Evolutionary conservation across 2,329 filamentous ascomycete species (phyloP), one percentile per base, ranked within the genome.

Genomic region (Alternaria gansuensis): DNA sequence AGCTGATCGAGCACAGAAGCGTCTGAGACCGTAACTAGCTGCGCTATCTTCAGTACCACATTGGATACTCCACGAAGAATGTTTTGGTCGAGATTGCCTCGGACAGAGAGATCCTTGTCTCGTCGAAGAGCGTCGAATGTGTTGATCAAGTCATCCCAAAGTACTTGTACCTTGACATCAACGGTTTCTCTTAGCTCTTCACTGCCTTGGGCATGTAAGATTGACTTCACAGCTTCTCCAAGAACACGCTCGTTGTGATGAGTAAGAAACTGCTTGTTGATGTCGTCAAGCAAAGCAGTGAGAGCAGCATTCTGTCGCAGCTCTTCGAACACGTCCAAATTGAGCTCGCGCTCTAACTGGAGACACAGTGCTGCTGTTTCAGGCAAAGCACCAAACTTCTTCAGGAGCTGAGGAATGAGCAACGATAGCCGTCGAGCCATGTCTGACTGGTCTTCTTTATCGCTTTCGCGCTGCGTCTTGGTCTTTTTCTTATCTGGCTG

Each of bases 231-330:
- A 13, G 93, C 94, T 76, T 97, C 93, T 10, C 88, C 87, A 44
- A 99, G 83, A 17, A 98, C 93, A 54, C 87, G 86, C 68, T 91
- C 90, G 70, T 96, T 92, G 41, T 91, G 91, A 73, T 99, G 95
- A n/a, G 92, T 88, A 69, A 90, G 88, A 79, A 99, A 98, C 70
- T 99, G 95, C 57, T 92, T 92, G 76, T 91, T 93, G 68, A 98
- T 92, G 70, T 97, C 93, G 67, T 97, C 93, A 1, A 99, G 82
- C 29, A 98, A 81, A 23, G 89, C 87, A 6, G 89, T 87, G 72
- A 96, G 96, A 2, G 90, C 88, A 0, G 92, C 87, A 65, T 96
- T 92, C 74, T 97, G 93, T 51, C 93, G 89, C 36, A 98, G 82
- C 71, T 96, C 91, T 73, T 93, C 90, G 73, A 98, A 96, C 23